Evolutionary conservation across 371 early-diverging fungal genomes (phyloP).

Genomic region (Mucor saturninus): DNA sequence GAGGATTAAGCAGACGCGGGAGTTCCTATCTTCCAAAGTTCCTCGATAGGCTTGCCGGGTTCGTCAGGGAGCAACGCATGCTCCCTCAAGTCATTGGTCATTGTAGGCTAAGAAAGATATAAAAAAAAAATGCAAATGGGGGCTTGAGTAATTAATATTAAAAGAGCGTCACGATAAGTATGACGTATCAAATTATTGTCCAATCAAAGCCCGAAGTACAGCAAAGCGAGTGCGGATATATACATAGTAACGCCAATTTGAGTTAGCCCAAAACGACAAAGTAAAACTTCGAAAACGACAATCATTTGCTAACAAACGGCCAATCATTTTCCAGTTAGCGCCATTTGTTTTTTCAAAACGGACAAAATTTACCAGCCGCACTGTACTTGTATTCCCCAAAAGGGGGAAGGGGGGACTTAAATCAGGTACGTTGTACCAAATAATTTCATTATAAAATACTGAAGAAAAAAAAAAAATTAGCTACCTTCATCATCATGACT

Average conservation of each 20-base stretch:
- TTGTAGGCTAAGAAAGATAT: conserved; percentile 28
- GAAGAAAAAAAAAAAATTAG: not conserved
- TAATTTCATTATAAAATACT: too few relatives aligned
- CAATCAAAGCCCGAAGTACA: too few relatives aligned
- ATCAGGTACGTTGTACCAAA: conserved; percentile 2
- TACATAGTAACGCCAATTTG: too few relatives aligned
- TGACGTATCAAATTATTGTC: too few relatives aligned
- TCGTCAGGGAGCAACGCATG: conserved; percentile 24
- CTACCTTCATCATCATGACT: conserved; percentile 5
- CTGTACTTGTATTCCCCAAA: too few relatives aligned
- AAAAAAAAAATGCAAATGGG: conserved; percentile 13
- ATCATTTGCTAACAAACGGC: conserved; percentile 18
- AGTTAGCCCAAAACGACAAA: too few relatives aligned
- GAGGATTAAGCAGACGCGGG: conserved; percentile 30
- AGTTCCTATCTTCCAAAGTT: conserved; percentile 33
- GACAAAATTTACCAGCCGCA: too few relatives aligned
- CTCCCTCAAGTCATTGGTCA: conserved; percentile 32
- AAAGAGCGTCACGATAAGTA: too few relatives aligned
- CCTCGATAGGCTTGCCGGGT: conserved; percentile 34
- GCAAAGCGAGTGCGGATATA: too few relatives aligned
- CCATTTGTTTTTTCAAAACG: conserved; percentile 11
- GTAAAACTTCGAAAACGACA: too few relatives aligned
- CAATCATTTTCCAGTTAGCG: conserved; percentile 18
- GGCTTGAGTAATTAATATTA: too few relatives aligned
- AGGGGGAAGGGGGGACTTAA: not conserved